Evolutionary conservation across 257 asterid genomes (phyloP), one percentile per base, ranked within the genome.

Genomic region (Orobanche coerulescens): DNA sequence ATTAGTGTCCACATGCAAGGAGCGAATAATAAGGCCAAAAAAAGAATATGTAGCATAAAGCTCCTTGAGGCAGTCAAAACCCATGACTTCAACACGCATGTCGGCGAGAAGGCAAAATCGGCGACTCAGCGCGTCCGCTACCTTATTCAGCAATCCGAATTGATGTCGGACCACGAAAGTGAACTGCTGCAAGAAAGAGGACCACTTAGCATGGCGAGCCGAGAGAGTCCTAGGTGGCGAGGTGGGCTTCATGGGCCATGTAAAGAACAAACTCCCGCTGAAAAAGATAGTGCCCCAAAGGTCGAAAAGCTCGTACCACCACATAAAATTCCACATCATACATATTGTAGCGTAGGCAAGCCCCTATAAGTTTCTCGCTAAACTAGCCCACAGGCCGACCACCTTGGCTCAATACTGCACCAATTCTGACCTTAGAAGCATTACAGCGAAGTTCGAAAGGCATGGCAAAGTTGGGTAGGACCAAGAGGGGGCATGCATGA

Each of bases 41-140:
- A 1, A 46, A 0, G 61, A 37, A 26, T 60, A 53, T 13, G 2
- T 4, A 4, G 7, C 2, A 19, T 44, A 58, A 8, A 42, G 11
- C 2, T 57, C 49, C 1, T 0, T 0, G 19, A 48, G 34, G 6
- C 50, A 7, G 0, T 58, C 62, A 37, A 59, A 59, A 1, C 62
- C 22, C 12, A 2, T 20, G 0, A 59, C 73, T 12, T 23, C 7
- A 14, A n/a, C n/a, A 6, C 20, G 24, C 56, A 61, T 15, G 5
- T 1, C 14, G 3, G 26, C 11, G 1, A 58, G 24, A 0, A 42
- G 5, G 5, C 11, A 2, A 8, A 1, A 1, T 4, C 42, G 67
- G 3, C 24, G 54, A 26, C 56, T 61, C 1, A 61, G 24, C 5
- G 67, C 67, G 25, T 61, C 67, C 0, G 67, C 67, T 7, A 61